phyloP scores from a whole-genome alignment of 257 asterid species.

The Henckelia pumila region DNA sequence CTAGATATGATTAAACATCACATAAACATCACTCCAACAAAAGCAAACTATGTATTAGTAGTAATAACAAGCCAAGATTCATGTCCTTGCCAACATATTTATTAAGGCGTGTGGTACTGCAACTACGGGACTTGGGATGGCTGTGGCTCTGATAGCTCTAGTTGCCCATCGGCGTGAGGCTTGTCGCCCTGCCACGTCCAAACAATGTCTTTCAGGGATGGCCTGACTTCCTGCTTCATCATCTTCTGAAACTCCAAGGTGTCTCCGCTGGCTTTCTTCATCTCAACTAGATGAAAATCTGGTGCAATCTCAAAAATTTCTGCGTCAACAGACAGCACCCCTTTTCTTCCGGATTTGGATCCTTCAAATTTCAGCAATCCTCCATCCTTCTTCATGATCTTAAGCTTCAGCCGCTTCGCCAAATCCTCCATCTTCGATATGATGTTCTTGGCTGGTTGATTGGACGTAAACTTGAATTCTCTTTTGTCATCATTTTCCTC shows the following conservation, averaged over 20 bases:
- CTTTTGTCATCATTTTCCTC: conserved; percentile 46
- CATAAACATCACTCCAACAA: not conserved
- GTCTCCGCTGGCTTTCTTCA: conserved; percentile 65
- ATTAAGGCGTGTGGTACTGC: conserved; percentile 23
- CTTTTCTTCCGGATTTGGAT: conserved; percentile 55
- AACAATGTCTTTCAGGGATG: conserved; percentile 60
- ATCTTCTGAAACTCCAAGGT: conserved; percentile 64
- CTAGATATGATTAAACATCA: not conserved
- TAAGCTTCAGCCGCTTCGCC: conserved; percentile 53
- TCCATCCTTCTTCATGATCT: conserved; percentile 54
- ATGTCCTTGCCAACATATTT: not conserved
- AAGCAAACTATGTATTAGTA: not conserved
- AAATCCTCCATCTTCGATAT: conserved; percentile 67
- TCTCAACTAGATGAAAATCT: conserved; percentile 59
- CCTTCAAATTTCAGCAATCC: conserved; percentile 58
- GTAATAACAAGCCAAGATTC: not conserved
- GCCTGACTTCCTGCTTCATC: conserved; percentile 58
- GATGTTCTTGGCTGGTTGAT: conserved; percentile 49
- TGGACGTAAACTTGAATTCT: conserved; percentile 55
- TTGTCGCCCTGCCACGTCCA: conserved; percentile 78
- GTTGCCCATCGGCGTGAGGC: conserved; percentile 24
- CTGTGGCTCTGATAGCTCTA: conserved; percentile 24
- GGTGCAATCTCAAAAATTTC: conserved; percentile 68
- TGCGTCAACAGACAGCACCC: conserved; percentile 60
- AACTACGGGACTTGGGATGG: not conserved